These are phyloP conservation scores for Scleroderma bovista DNA, from an alignment of 768 basidiomycete genomes.

Conservation along the genomic window DNA sequence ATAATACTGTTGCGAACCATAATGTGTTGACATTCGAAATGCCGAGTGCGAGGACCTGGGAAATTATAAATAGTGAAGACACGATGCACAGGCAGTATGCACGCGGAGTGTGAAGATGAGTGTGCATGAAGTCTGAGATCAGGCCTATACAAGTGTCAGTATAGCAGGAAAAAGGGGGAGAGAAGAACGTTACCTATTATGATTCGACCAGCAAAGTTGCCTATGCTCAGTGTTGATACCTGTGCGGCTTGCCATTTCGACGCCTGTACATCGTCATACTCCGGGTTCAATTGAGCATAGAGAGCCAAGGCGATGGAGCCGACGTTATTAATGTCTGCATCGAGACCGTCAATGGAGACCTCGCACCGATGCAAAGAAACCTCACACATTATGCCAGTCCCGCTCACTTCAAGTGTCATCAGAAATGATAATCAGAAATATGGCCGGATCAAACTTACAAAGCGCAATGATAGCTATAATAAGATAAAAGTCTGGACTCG, in stretches of 20 bases:
- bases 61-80: slow-evolving; percentile 60
- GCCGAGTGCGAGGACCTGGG: slow-evolving; percentile 60
- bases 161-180: neutral
- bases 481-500: no score
- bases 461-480: slow-evolving; percentile 52
- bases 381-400: slow-evolving; percentile 74
- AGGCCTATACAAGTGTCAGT: slow-evolving; percentile 43
- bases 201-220: slow-evolving; percentile 77
- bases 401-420: slow-evolving; percentile 40
- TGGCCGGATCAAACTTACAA: slow-evolving; percentile 37
- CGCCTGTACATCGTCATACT: slow-evolving; percentile 64
- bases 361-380: neutral
- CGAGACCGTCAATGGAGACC: neutral
- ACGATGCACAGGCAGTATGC: no score
- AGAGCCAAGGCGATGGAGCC: slow-evolving; percentile 70
- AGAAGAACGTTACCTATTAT: slow-evolving; percentile 34
- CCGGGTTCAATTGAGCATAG: slow-evolving; percentile 51
- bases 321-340: no score
- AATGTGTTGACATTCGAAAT: slow-evolving; percentile 55
- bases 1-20: slow-evolving; percentile 43
- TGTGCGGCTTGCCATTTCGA: slow-evolving; percentile 78
- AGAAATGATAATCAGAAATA: neutral
- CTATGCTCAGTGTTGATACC: slow-evolving; percentile 76
- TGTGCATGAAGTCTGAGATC: slow-evolving; percentile 59
- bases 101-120: slow-evolving; percentile 52